Base-by-base conservation (phyloP, 495 filamentous ascomycete genomes). In the Massariosphaeria phaeospora region DNA sequence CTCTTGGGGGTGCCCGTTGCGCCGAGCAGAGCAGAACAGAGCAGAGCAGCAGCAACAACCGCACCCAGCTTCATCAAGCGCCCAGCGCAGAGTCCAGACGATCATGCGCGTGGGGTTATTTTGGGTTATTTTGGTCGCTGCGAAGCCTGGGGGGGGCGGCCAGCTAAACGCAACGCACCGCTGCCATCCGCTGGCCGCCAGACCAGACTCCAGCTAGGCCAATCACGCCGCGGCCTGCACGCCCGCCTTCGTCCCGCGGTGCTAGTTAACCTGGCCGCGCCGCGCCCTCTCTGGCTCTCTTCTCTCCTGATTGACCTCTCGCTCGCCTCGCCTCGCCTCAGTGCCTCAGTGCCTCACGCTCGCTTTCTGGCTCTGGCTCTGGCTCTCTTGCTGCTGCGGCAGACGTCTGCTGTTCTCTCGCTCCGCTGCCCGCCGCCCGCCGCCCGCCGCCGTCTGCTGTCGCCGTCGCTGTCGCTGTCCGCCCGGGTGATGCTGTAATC, bases 81-180 rank as follows among this genome's bases (percentile, higher is more conserved):
- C 5, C 10, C 27, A 35, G 35, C 21, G 56, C 11, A 57, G 55
- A n/a, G n/a, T n/a, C n/a, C n/a, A n/a, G n/a, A 29, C 41, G 49
- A 49, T 55, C 33, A 54, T 60, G 57, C 57, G 57, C 45, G 57
- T 55, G 57, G 57, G 57, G 50, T 53, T 59, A 59, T 59, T 52
- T 59, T 59, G 48, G 55, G 55, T 43, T 39, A n/a, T n/a, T n/a
- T n/a, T n/a, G n/a, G n/a, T n/a, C n/a, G n/a, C n/a, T n/a, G n/a
- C n/a, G n/a, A n/a, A n/a, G n/a, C n/a, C n/a, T n/a, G n/a, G n/a
- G n/a, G n/a, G n/a, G n/a, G n/a, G n/a, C n/a, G n/a, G n/a, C n/a
- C n/a, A n/a, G n/a, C n/a, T n/a, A n/a, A n/a, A n/a, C n/a, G n/a
- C n/a, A n/a, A n/a, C n/a, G n/a, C n/a, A n/a, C n/a, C n/a, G n/a